A percentile compares a stretch with the other conserved stretches of the same genome.
Evolutionary conservation across 2,329 filamentous ascomycete genomes (phyloP).

Genomic region (Xylaria sp.): DNA sequence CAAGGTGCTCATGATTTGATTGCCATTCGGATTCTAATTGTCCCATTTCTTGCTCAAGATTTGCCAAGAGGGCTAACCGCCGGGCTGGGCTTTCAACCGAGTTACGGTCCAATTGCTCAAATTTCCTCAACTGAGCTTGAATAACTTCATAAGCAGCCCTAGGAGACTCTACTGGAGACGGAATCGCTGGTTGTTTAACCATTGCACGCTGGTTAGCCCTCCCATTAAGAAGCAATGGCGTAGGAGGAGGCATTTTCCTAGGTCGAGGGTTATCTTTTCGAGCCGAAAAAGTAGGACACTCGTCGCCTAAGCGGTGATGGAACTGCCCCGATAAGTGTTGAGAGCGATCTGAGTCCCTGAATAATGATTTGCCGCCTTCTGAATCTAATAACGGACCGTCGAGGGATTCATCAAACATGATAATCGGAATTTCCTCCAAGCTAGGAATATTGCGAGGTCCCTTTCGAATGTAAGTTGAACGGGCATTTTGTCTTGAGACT

Average conservation of each 20-base stretch:
- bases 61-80: slow-evolving; percentile 62
- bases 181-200: slow-evolving; percentile 59
- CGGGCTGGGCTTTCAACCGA: slow-evolving; percentile 53
- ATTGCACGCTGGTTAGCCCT: slow-evolving; percentile 54
- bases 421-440: slow-evolving; percentile 52
- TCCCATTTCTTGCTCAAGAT: slow-evolving; percentile 71
- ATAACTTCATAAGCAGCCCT: slow-evolving; percentile 60
- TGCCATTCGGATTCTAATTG: slow-evolving; percentile 69
- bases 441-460: slow-evolving; percentile 33
- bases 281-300: slow-evolving; percentile 67
- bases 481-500: slow-evolving; percentile 54
- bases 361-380: slow-evolving; percentile 42
- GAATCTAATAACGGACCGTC: slow-evolving; percentile 45
- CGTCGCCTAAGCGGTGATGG: slow-evolving; percentile 68
- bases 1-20: slow-evolving; percentile 63
- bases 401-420: slow-evolving; percentile 56
- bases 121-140: slow-evolving; percentile 61
- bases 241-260: slow-evolving; percentile 66
- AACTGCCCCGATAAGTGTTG: slow-evolving; percentile 49
- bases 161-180: slow-evolving; percentile 64
- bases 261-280: slow-evolving; percentile 57
- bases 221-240: slow-evolving; percentile 62
- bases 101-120: slow-evolving; percentile 55
- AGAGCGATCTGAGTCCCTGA: slow-evolving; percentile 29
- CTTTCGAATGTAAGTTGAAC: slow-evolving; percentile 54